Evolutionary conservation across 371 early-diverging fungal genomes (phyloP), one percentile per base, ranked within the genome.

Genomic region (Entomophthora muscae): DNA sequence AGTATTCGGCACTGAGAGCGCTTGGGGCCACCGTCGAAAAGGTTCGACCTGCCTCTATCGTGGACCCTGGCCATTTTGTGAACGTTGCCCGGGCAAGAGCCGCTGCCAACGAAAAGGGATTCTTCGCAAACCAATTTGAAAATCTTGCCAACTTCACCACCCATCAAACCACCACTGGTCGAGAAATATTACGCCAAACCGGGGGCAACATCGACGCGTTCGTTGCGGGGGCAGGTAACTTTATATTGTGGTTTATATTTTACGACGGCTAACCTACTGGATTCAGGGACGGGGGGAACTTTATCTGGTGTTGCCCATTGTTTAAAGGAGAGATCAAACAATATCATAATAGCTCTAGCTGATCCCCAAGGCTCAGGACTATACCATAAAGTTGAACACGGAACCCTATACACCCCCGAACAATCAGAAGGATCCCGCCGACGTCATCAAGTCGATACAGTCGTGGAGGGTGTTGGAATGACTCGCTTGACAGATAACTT

Each of bases 401-500:
- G 85, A 61, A 80, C 90, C 65, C 83, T 95, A 88, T 98, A 89
- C 74, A 72, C 91, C 0, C 81, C 85, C 0, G 79, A 80, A 2
- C 94, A 94, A 67, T 79, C 83, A 31, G 98, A 98, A 72, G 98
- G 98, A 2, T 87, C 79, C 3, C 75, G 98, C 21, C 76, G 77
- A 58, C 81, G 97, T 5, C 95, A 98, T 71, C 97, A 98, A 70
- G 89, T 95, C 24, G 98, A 96, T 69, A 88, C 97, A 12, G 80
- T 96, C 10, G 93, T 98, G 0, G 97, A 98, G 71, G 98, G 96
- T 0, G 83, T 98, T 2, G 98, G 97, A 0, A 83, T 95, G 67
- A 96, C 94, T 71, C 80, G 98, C n/a, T 63, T 95, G 64, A 97
- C 98, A 7, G 71, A 75, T 22, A 97, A 95, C 70, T 90, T 96